Base-by-base conservation (phyloP, 2,329 filamentous ascomycete genomes). In the Chrysosporium queenslandicum region DNA sequence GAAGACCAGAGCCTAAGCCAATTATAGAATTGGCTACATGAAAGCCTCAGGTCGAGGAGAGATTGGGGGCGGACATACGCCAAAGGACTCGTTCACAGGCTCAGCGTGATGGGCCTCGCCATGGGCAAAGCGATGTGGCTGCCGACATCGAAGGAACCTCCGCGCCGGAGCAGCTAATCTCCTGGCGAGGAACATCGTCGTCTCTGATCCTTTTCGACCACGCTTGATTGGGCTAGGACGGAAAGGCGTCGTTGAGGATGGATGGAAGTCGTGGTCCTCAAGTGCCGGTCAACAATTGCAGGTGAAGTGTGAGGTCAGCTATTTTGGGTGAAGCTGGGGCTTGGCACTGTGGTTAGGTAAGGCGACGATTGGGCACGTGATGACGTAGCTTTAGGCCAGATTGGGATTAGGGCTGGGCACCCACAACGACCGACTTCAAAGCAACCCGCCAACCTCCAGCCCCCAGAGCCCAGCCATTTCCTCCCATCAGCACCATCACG, bases 61-160 rank as follows among this genome's bases (percentile, higher is more conserved):
- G n/a, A 52, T 46, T 45, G 20, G 48, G 55, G 46, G 50, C 55
- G 54, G 59, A 65, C 71, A 59, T 70, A 74, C 72, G 53, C 71
- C 71, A 58, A 73, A 67, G 59, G 65, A 60, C 61, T 74, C 72
- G 53, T 69, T 72, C 55, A 72, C 71, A 46, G 71, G 69, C 51
- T 68, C 68, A 50, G 64, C 62, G 59, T 70, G 68, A 57, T 63
- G 60, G 58, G 64, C 56, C 36, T 59, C 58, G 30, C 59, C 57
- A 51, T 62, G 64, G 59, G 67, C 67, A 58, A 67, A 71, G 59
- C 72, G 69, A 55, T 69, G 69, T 50, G 70, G 67, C 55, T 67
- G 69, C 59, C 70, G 69, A 54, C 64, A 64, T 54, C 65, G 67
- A 64, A 71, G 63, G 59, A 67, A 51, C 50, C 64, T 61, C 60